Percentiles rank a stretch among this genome's conserved stretches.
phyloP scores from a whole-genome alignment of 495 filamentous ascomycete genomes.

The Chlorociboria aeruginascens region DNA sequence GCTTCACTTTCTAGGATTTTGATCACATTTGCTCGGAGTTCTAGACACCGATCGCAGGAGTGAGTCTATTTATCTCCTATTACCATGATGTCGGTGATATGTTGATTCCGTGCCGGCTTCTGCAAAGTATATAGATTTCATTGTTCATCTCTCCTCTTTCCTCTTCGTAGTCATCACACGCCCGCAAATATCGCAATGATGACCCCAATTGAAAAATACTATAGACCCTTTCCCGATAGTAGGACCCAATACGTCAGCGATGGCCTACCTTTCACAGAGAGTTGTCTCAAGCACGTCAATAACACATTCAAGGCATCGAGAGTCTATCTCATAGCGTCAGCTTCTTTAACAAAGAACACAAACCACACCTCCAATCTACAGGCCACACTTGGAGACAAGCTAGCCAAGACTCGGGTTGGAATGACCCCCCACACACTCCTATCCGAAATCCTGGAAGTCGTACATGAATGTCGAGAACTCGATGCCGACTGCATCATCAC shows the following conservation, averaged over 20 bases:
- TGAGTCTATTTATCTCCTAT: too few species aligned
- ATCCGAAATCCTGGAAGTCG: slow-evolving; percentile 44
- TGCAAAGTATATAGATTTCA: too few species aligned
- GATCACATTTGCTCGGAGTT: too few species aligned
- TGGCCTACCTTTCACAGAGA: slow-evolving; percentile 23
- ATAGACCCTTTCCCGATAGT: neutral
- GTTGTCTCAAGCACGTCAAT: slow-evolving; percentile 26
- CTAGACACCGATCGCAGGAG: too few species aligned
- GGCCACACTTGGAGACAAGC: slow-evolving; percentile 25
- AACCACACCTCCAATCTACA: slow-evolving; percentile 30
- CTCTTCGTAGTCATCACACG: too few species aligned
- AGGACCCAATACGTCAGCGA: slow-evolving; percentile 22
- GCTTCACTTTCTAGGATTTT: too few species aligned
- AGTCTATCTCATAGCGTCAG: slow-evolving; percentile 45
- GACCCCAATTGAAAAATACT: too few species aligned
- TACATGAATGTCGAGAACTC: slow-evolving; percentile 27
- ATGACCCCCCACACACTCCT: slow-evolving; percentile 46
- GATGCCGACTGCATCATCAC: slow-evolving; percentile 43
- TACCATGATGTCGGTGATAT: too few species aligned
- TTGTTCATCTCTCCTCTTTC: too few species aligned
- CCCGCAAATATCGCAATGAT: too few species aligned
- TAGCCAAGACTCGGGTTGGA: slow-evolving; percentile 26
- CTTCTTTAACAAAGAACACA: slow-evolving; percentile 38
- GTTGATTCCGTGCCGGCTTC: too few species aligned
- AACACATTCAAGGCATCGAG: slow-evolving; percentile 36